Conservation (phyloP, 305 asterid genomes). For the Stenogyne calaminthoides region DNA sequence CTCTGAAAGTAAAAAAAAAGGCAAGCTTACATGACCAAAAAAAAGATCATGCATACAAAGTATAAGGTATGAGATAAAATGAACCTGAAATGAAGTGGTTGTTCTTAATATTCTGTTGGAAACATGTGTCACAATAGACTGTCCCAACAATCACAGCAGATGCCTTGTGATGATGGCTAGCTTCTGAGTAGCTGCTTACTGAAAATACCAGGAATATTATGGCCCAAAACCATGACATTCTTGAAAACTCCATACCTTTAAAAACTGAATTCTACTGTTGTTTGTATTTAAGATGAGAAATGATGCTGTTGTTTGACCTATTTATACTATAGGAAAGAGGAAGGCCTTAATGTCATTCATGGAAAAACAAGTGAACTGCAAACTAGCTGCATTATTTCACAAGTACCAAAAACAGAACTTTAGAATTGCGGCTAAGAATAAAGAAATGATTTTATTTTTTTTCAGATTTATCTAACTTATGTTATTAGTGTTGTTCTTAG, state of each 20-base stretch:
- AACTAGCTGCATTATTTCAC: slow-evolving; percentile 32
- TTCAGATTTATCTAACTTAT: no score
- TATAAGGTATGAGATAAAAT: no score
- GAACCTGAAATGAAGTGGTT: slow-evolving; percentile 78
- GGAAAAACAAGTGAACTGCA: slow-evolving; percentile 46
- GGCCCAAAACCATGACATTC: slow-evolving; percentile 44
- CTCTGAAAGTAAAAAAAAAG: no score
- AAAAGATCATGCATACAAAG: no score
- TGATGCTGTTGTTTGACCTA: neutral
- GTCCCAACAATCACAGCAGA: slow-evolving; percentile 73
- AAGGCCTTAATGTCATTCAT: slow-evolving; percentile 38
- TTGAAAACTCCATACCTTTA: neutral
- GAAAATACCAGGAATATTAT: slow-evolving; percentile 39
- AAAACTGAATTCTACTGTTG: neutral
- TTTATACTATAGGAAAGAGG: slow-evolving; percentile 29
- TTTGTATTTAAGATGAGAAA: neutral
- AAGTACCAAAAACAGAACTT: slow-evolving; percentile 1
- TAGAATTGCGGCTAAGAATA: neutral
- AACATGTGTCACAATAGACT: slow-evolving; percentile 79
- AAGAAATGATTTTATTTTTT: neutral
- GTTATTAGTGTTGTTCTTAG: slow-evolving; percentile 12
- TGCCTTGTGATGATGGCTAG: slow-evolving; percentile 41
- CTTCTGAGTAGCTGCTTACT: slow-evolving; percentile 37
- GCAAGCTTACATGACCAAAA: no score
- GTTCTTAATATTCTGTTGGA: slow-evolving; percentile 49